phyloP scores from a whole-genome alignment of 768 basidiomycete genomes.

The Tulasnella calospora region DNA sequence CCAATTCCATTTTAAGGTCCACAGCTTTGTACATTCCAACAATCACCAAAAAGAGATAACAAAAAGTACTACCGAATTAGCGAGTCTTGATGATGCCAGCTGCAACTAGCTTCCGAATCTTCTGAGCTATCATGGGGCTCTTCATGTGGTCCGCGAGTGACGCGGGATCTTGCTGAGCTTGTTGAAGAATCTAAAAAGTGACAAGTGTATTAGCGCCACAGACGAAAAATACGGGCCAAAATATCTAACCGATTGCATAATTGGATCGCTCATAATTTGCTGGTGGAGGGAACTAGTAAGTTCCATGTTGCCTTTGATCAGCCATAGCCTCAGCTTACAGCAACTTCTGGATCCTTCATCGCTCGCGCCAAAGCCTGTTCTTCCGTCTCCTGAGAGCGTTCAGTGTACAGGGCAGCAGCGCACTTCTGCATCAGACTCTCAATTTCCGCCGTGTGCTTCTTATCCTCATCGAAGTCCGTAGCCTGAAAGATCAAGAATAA shows the following conservation, averaged over 20 bases:
- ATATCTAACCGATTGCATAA: slow-evolving; percentile 67
- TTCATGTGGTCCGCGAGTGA: slow-evolving; percentile 96
- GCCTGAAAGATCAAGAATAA: slow-evolving; percentile 40
- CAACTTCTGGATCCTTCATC: slow-evolving; percentile 96
- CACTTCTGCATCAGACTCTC: slow-evolving; percentile 72
- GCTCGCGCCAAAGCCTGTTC: slow-evolving; percentile 90
- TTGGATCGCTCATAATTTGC: slow-evolving; percentile 81
- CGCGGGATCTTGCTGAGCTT: slow-evolving; percentile 83
- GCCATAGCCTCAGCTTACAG: slow-evolving; percentile 48
- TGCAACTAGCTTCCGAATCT: slow-evolving; percentile 85
- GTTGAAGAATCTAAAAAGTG: slow-evolving; percentile 65
- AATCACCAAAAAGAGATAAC: background rate
- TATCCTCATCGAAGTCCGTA: slow-evolving; percentile 67
- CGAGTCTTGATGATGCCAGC: slow-evolving; percentile 91
- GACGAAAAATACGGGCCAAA: background rate
- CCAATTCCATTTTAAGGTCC: background rate
- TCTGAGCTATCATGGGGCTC: slow-evolving; percentile 72
- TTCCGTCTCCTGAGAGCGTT: slow-evolving; percentile 80
- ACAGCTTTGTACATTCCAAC: background rate
- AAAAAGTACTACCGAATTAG: slow-evolving; percentile 37
- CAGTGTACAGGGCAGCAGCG: slow-evolving; percentile 68
- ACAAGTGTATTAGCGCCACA: background rate
- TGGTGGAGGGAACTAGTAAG: slow-evolving; percentile 34
- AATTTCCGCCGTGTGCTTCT: slow-evolving; percentile 81
- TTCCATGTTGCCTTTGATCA: slow-evolving; percentile 4